Base-by-base conservation (phyloP, 345 rosid species). In the Schrenkiella parvula region DNA sequence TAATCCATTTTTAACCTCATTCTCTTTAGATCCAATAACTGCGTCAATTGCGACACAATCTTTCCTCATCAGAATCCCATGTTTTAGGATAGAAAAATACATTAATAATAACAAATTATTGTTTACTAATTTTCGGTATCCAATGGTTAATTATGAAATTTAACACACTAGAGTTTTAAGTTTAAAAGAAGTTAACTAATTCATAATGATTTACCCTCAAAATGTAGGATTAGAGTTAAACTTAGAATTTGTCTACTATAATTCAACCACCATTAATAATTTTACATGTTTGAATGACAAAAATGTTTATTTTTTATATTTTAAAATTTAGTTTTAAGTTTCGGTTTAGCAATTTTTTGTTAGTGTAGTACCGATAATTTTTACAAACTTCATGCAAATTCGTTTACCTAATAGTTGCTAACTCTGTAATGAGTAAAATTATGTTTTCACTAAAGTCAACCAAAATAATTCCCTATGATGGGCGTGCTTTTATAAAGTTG, bases 21-120 rank as follows among this genome's bases (percentile, higher is more conserved):
- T n/a, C 66, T 56, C 29, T 68, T 68, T 54, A 46, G 57, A 58
- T 70, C 58, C 28, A 57, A 23, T 58, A 46, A 55, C n/a, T 29
- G 22, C 62, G 52, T 53, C 48, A 26, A 54, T 8, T 52, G 54
- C 46, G 41, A 63, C 46, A 10, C 61, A 70, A 46, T 70, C 57
- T 22, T 56, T 57, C 26, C 32, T 32, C 37, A 22, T 23, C 11
- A 34, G 17, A 29, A 39, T 61, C 22, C 18, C 4, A 4, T 6
- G 44, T 50, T 42, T 46, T 23, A 29, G 8, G 15, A 57, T 34
- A 3, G 19, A 44, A 57, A 21, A 44, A 43, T 29, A 22, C 3
- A 44, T 3, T n/a, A 65, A 22, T 34, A 21, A 32, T 38, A 37
- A 37, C 38, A 19, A 29, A 54, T 54, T 29, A 29, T 54, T n/a